A percentile compares a stretch with the other conserved stretches of the same genome.
Evolutionary conservation across 768 basidiomycete species (phyloP).

Genomic region (Amanita jacksonii): DNA sequence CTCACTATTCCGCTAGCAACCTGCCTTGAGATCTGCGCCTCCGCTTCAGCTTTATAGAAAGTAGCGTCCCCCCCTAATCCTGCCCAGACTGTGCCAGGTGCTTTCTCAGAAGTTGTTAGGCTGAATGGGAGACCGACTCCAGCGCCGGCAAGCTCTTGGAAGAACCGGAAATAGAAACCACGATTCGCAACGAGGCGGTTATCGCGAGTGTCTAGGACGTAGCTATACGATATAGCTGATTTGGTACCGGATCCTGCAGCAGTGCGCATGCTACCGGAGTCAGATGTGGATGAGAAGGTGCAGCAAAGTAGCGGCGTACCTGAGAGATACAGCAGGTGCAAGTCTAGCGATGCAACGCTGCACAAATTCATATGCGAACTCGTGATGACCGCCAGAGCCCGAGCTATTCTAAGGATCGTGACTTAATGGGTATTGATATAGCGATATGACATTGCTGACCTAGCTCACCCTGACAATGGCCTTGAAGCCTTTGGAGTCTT

Average conservation of each 20-base stretch:
- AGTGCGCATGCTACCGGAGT: constrained; percentile 58
- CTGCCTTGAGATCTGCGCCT: constrained; percentile 51
- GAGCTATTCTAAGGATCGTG: constrained; percentile 25
- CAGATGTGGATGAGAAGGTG: background rate
- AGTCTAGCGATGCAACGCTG: constrained; percentile 68
- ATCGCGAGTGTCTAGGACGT: constrained; percentile 67
- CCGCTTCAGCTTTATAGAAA: constrained; percentile 66
- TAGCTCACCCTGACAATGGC: constrained; percentile 70
- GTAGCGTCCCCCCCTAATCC: constrained; percentile 64
- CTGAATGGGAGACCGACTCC: background rate
- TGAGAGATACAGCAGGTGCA: constrained; percentile 68
- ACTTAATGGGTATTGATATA: constrained; percentile 12
- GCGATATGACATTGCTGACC: constrained; percentile 27
- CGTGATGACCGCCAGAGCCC: constrained; percentile 44
- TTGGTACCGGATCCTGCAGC: constrained; percentile 76
- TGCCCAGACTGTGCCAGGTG: background rate
- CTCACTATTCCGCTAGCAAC: constrained; percentile 52
- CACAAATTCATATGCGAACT: constrained; percentile 78
- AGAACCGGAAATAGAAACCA: constrained; percentile 55
- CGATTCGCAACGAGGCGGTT: constrained; percentile 51
- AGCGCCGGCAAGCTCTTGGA: constrained; percentile 60
- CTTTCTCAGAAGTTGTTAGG: background rate
- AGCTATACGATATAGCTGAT: constrained; percentile 75
- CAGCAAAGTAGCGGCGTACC: constrained; percentile 32
- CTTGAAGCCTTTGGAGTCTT: constrained; percentile 55